Evolutionary conservation across 2,329 filamentous ascomycete genomes (phyloP), one percentile per base, ranked within the genome.

Genomic region (Apiospora arundinis): DNA sequence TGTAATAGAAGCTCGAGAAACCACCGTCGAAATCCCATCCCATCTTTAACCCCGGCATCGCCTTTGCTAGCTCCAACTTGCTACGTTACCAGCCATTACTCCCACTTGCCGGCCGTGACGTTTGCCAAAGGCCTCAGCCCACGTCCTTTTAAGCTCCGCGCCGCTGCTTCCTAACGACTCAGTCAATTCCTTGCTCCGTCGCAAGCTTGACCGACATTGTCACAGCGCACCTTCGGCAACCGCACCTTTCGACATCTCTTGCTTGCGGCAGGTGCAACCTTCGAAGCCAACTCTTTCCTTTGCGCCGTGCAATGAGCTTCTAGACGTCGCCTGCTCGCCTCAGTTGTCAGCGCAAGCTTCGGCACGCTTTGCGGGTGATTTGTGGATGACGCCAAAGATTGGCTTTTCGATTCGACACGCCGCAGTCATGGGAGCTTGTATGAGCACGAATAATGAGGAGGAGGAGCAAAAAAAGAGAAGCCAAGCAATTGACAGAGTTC

Each of bases 401-500:
- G 63, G 65, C 56, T 32, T 42, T 49, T 60, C 67, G 46, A 52
- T 25, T 25, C 46, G 32, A 21, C 48, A 69, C 45, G 28, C 67
- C 12, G 46, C 63, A 44, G 89, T 80, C 78, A 99, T 99, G 96
- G 96, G 96, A 84, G 90, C 90, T 78, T 99, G 96, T 87, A 93
- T 97, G 90, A 98, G 94, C 85, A 92, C 92, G 76, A 93, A 90
- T 82, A 92, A 92, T 81, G 95, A 95, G 81, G 94, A 97, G 85
- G 90, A 88, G 81, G 95, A 97, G 81, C 92, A 95, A 88, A 97
- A 96, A 89, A 97, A 98, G 88, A 91, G 93, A 83, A 98, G 95
- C 83, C 95, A 98, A 84, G 92, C 92, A 82, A 99, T 99, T 80
- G 96, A 99, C 84, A 93, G 93, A 83, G 92, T 90, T 78, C 88